phyloP scores from a whole-genome alignment of 2,329 filamentous ascomycete species.

The Epicoccum sorghinum region DNA sequence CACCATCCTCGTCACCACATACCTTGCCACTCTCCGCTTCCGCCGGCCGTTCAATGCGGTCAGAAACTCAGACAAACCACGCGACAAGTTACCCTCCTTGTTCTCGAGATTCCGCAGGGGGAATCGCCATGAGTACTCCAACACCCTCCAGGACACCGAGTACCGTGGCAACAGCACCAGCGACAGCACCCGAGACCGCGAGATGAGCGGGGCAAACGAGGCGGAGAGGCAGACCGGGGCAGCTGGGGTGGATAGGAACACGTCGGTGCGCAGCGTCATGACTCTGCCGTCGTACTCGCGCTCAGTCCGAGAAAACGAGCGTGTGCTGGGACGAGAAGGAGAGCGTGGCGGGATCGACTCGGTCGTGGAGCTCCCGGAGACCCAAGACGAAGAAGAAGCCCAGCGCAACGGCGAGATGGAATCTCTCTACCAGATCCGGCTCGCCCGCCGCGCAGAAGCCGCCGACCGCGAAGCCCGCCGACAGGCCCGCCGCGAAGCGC shows the following conservation, averaged over 20 bases:
- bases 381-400: slow-evolving; percentile 76
- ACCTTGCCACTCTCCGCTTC: slow-evolving; percentile 34
- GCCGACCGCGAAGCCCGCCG: slow-evolving; percentile 80
- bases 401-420: slow-evolving; percentile 92
- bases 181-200: slow-evolving; percentile 29
- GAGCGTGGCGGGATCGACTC: slow-evolving; percentile 91
- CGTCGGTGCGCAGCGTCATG: slow-evolving; percentile 90
- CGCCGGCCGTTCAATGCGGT: slow-evolving; percentile 23
- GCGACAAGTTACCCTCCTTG: slow-evolving; percentile 39
- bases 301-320: slow-evolving; percentile 75
- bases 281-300: slow-evolving; percentile 86
- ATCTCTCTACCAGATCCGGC: slow-evolving; percentile 84
- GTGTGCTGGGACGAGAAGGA: slow-evolving; percentile 84
- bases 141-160: slow-evolving; percentile 42
- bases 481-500: slow-evolving; percentile 71
- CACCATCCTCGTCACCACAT: slow-evolving; percentile 41
- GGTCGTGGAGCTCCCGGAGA: slow-evolving; percentile 84
- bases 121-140: slow-evolving; percentile 41
- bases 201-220: slow-evolving; percentile 40
- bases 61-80: slow-evolving; percentile 11
- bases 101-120: slow-evolving; percentile 36
- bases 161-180: slow-evolving; percentile 29
- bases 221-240: slow-evolving; percentile 37
- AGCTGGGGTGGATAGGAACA: slow-evolving; percentile 73
- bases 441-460: slow-evolving; percentile 75